Evolutionary conservation across 345 rosid genomes (phyloP), one percentile per base, ranked within the genome.

Genomic region (Camelina sativa): DNA sequence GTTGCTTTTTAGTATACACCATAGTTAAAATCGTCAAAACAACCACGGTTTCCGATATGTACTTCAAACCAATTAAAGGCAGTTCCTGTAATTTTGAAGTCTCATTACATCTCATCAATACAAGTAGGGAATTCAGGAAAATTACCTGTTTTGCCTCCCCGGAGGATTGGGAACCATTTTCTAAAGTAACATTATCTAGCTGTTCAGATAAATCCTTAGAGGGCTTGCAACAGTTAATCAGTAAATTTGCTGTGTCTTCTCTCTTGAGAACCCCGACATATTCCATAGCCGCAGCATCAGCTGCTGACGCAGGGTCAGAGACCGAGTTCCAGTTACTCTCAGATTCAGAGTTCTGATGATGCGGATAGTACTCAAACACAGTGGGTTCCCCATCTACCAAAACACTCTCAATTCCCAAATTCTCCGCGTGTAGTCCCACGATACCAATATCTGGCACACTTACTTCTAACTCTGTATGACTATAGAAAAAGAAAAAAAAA

Each of bases 381-480:
- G 99, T 81, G 23, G 86, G 80, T 77, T 95, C 97, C 11, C 99
- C 99, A 61, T 95, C 99, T 8, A 92, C 97, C 71, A 85, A 81
- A 15, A 95, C 99, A 83, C 82, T 83, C 82, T 87, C 91, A 0
- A 95, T 92, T 37, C 87, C 99, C 76, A 95, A 84, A 71, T 95
- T 92, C 88, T 95, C 97, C 37, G 97, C 97, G 48, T 88, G 88
- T 69, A 95, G 80, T 32, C 97, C 99, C 20, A 89, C 97, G 13
- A 95, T 80, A 10, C 97, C 99, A 2, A 95, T 92, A 71, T 95
- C 97, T 22, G 99, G 99, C 16, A 95, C 99, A 23, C 69, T 84
- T 48, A 95, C 91, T 80, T 95, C 97, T 74, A 95, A 81, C 84
- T 95, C 93, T 11, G 99, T 90, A 79, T 87, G 92, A 25, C 98